Evolutionary conservation across 2,329 filamentous ascomycete genomes (phyloP).

Genomic region (Fusarium sp.): DNA sequence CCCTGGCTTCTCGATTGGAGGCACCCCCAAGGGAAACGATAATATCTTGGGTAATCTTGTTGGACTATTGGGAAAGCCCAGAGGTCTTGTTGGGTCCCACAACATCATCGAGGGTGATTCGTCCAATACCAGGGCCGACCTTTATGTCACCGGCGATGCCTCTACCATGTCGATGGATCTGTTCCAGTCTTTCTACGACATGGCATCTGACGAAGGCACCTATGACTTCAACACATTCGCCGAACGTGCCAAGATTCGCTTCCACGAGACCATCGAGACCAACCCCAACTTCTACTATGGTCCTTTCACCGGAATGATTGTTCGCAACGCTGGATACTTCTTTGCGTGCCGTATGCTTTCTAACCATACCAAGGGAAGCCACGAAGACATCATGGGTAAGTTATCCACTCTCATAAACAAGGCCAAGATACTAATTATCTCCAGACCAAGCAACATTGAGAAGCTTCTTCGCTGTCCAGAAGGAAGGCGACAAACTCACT

Average conservation of each 20-base stretch:
- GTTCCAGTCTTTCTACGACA: constrained; percentile 17
- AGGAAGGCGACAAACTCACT: constrained; percentile 4
- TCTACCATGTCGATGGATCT: constrained; percentile 11
- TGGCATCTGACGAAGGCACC: constrained; percentile 8
- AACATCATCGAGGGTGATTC: constrained; percentile 31
- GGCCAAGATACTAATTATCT: rapidly evolving
- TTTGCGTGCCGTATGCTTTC: constrained; percentile 17
- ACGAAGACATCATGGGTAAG: background rate
- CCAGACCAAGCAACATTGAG: constrained; percentile 10
- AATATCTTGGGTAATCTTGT: constrained; percentile 20
- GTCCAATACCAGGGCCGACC: constrained; percentile 11
- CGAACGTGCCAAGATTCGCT: constrained; percentile 7
- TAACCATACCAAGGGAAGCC: constrained; percentile 20
- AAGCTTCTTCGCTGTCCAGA: constrained; percentile 15
- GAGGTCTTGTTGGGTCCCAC: constrained; percentile 14
- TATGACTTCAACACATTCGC: constrained; percentile 25
- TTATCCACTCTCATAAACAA: rapidly evolving
- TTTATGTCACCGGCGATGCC: constrained; percentile 23
- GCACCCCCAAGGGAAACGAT: background rate
- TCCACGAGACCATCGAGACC: background rate
- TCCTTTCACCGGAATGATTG: constrained; percentile 25
- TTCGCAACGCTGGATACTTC: constrained; percentile 19
- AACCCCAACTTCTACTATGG: constrained; percentile 31
- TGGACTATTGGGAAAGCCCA: constrained; percentile 13
- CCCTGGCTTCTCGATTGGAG: constrained; percentile 23